These are phyloP conservation scores for Ambrosiella cleistominuta DNA, from an alignment of 2,329 filamentous ascomycete species.

Conservation along the genomic window DNA sequence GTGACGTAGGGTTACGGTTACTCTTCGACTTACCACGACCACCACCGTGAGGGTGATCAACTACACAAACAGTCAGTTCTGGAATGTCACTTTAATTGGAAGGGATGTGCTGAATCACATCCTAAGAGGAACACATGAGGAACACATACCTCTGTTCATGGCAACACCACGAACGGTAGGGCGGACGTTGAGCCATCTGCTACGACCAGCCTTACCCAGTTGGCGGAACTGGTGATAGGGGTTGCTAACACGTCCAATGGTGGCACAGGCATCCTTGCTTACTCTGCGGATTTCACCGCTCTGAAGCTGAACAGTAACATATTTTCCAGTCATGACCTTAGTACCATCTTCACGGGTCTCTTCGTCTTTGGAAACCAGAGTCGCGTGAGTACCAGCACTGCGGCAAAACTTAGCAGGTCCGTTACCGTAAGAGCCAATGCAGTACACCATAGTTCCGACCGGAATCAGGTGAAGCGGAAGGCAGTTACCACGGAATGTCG, in stretches of 20 bases:
- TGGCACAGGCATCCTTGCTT: slow-evolving; percentile 82
- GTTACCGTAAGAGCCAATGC: slow-evolving; percentile 60
- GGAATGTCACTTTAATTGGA: neutral
- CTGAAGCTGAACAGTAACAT: slow-evolving; percentile 71
- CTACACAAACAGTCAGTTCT: slow-evolving; percentile 22
- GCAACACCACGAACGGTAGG: slow-evolving; percentile 93
- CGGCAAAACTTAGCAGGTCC: slow-evolving; percentile 79
- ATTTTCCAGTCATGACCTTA: slow-evolving; percentile 50
- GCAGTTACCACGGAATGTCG: slow-evolving; percentile 87
- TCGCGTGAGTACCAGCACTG: slow-evolving; percentile 82
- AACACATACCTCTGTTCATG: slow-evolving; percentile 73
- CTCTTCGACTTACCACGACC: slow-evolving; percentile 98
- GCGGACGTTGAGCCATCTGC: slow-evolving; percentile 81
- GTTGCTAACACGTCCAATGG: slow-evolving; percentile 88
- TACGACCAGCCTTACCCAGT: slow-evolving; percentile 87
- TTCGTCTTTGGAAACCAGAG: slow-evolving; percentile 78
- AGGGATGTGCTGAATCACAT: neutral
- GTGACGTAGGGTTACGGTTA: slow-evolving; percentile 85
- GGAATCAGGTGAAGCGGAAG: slow-evolving; percentile 91
- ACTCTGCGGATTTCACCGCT: slow-evolving; percentile 86
- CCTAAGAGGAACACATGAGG: neutral
- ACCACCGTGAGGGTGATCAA: slow-evolving; percentile 96
- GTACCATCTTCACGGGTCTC: slow-evolving; percentile 42
- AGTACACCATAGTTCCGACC: slow-evolving; percentile 81
- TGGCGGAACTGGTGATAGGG: slow-evolving; percentile 76